Evolutionary conservation across 805 yeast species (phyloP).

Genomic region (Phaffomyces antillensis): DNA sequence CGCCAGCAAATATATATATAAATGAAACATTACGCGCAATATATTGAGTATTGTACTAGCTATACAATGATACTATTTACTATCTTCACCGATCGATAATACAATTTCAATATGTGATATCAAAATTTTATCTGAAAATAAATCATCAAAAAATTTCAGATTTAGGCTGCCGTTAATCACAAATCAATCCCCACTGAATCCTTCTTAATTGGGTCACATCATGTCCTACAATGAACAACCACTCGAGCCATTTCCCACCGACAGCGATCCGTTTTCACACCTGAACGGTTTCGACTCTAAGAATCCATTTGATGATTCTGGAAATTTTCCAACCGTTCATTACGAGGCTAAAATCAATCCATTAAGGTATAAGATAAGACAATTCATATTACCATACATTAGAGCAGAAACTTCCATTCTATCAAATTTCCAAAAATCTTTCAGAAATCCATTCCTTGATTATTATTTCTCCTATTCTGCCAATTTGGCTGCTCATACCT

Average conservation of each 20-base stretch:
- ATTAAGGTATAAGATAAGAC: constrained; percentile 47
- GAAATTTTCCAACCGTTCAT: constrained; percentile 59
- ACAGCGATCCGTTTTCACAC: constrained; percentile 20
- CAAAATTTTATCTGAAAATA: too few species aligned
- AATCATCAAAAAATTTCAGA: too few species aligned
- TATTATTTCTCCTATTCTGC: constrained; percentile 82
- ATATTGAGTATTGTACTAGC: too few species aligned
- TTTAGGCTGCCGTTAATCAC: too few species aligned
- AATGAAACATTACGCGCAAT: too few species aligned
- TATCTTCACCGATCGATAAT: too few species aligned
- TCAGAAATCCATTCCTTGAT: constrained; percentile 51
- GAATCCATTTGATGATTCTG: constrained; percentile 51
- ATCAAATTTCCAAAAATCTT: constrained; percentile 44
- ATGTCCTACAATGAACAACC: not conserved
- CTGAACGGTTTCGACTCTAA: constrained; percentile 21
- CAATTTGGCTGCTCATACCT: constrained; percentile 86
- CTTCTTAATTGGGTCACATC: too few species aligned
- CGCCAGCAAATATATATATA: too few species aligned
- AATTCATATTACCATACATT: constrained; percentile 45
- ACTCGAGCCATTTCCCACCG: constrained; percentile 8
- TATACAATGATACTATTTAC: too few species aligned
- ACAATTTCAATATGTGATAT: too few species aligned
- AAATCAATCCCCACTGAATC: too few species aligned
- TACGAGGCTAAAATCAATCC: constrained; percentile 55
- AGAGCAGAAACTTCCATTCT: constrained; percentile 58